Evolutionary conservation across 1,284 basidiomycete genomes (phyloP), one percentile per base, ranked within the genome.

Genomic region (Athelia sp.): DNA sequence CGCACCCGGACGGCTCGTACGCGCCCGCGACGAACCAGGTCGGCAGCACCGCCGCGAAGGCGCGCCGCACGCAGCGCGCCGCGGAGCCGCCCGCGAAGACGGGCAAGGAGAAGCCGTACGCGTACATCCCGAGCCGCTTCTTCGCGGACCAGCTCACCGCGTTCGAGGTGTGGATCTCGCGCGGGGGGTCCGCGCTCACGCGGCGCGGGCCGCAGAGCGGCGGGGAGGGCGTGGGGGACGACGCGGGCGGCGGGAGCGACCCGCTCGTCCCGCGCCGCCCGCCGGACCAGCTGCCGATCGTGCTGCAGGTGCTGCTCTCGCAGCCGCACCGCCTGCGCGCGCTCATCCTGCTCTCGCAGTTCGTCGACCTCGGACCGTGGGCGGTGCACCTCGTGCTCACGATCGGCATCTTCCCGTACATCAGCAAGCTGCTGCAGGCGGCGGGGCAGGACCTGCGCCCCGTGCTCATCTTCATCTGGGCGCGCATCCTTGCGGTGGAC

Each of bases 381-480:
- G 96, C 97, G 0, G 97, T 99, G 50, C 91, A 98, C 58, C 83
- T 98, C 34, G 94, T 97, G 6, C 78, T 99, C 32, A 92, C 92
- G n/a, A 98, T 99, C 60, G 96, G 96, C 18, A 98, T 99, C 62
- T 99, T 98, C 72, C 97, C 97, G 2, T 99, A 99, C 64, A 98
- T 98, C 43, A 93, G 94, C 54, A 96, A 97, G 62, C 80, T 99
- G 4, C 78, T 99, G 2, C 95, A 97, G 68, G 94, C 94, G 0
- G 94, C 95, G 0, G 93, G 93, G 0, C 87, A 89, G 54, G 96
- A 99, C 62, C 80, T 99, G 24, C 90, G 94, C 46, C 96, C 97
- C 1, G 95, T 99, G n/a, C 77, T 99, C 26, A 98, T 99, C 58
- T 99, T 98, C 72, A 98, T 99, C 54, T 99, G 97, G 97, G 92